These are phyloP conservation scores for Aureobasidium sp. DNA, from an alignment of 2,329 filamentous ascomycete species.

Conservation along the genomic window DNA sequence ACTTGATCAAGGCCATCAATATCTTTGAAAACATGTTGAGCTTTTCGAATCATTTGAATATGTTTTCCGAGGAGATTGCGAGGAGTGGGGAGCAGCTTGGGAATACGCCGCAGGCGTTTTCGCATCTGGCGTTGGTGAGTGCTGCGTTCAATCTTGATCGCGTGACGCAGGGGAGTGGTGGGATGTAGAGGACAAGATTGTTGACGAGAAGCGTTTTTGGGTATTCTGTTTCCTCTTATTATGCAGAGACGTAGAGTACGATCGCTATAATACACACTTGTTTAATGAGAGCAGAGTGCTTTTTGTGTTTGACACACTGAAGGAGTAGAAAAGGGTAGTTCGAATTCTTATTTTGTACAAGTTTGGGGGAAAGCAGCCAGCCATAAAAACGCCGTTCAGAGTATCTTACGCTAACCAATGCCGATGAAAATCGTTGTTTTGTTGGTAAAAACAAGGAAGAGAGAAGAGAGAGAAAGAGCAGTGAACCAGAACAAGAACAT, in stretches of 20 bases:
- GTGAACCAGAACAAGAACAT: not conserved
- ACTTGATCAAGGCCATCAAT: slow-evolving; percentile 53
- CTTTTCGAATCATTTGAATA: slow-evolving; percentile 69
- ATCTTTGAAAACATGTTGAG: slow-evolving; percentile 72
- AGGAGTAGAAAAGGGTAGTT: not conserved
- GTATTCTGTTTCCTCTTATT: too few species aligned
- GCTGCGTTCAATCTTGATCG: slow-evolving; percentile 70
- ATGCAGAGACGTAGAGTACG: not conserved
- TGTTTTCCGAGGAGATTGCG: slow-evolving; percentile 75
- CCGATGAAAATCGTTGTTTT: slow-evolving; percentile 1
- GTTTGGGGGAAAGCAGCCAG: slow-evolving; percentile 2
- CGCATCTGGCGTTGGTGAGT: slow-evolving; percentile 67
- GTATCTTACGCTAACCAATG: slow-evolving; percentile 15
- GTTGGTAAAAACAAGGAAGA: not conserved
- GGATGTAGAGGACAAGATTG: not conserved
- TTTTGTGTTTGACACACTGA: not conserved
- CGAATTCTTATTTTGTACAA: slow-evolving; percentile 13
- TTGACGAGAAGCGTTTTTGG: not conserved
- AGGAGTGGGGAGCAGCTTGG: slow-evolving; percentile 69
- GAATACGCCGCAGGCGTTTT: slow-evolving; percentile 74
- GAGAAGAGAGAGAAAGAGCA: not conserved
- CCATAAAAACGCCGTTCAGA: slow-evolving; percentile 11
- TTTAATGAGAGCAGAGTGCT: not conserved
- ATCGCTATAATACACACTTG: not conserved
- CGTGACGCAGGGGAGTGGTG: slow-evolving; percentile 10